Conservation (phyloP, 2,329 filamentous ascomycete genomes). For the Aspergillus aculeatinus region DNA sequence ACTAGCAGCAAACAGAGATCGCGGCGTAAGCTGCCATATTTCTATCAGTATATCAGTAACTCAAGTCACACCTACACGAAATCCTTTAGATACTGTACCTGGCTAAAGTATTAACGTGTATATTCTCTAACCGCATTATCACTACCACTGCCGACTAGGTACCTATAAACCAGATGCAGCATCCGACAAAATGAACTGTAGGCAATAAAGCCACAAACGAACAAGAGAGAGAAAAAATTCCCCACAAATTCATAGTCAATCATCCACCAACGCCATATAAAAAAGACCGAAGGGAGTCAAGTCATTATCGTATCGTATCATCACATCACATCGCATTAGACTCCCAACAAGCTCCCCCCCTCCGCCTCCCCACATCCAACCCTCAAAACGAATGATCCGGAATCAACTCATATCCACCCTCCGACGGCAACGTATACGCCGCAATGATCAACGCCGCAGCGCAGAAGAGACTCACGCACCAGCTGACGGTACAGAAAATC, state of each 20-base stretch:
- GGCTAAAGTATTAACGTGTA: background rate
- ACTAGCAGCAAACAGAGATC: too few species aligned
- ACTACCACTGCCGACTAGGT: background rate
- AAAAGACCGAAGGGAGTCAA: background rate
- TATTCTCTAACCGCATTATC: background rate
- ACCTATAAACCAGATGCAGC: background rate
- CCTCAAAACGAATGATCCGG: slow-evolving; percentile 39
- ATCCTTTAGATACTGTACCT: background rate
- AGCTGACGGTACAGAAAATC: slow-evolving; percentile 66
- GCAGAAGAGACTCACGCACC: slow-evolving; percentile 55
- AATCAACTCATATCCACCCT: slow-evolving; percentile 84
- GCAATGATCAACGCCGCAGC: slow-evolving; percentile 62
- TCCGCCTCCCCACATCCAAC: background rate
- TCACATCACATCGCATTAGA: background rate
- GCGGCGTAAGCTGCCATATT: too few species aligned
- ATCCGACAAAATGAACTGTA: background rate
- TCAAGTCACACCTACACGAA: background rate
- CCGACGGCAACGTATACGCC: slow-evolving; percentile 69
- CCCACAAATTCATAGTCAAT: background rate
- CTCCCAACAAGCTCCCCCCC: too few species aligned
- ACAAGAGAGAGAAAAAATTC: too few species aligned
- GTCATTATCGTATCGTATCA: slow-evolving; percentile 2
- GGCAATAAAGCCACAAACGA: background rate
- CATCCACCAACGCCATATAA: slow-evolving; percentile 1
- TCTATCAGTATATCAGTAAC: too few species aligned